phyloP scores from a whole-genome alignment of 2,329 filamentous ascomycete species.

The Fusarium nodosum region DNA sequence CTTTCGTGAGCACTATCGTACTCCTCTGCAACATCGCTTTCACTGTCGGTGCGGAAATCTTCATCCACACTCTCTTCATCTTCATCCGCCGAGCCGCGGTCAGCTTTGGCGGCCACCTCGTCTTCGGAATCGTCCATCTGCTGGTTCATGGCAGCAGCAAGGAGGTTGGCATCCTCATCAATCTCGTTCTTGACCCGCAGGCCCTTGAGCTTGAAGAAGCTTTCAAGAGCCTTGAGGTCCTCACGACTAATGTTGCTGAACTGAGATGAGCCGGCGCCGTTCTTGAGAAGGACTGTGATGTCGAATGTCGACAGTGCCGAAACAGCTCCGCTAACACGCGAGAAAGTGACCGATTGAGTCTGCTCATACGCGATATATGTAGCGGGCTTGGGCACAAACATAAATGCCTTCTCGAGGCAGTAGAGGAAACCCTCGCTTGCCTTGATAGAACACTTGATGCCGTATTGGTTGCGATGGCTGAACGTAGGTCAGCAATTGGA shows the following conservation, averaged over 20 bases:
- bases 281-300: slow-evolving; percentile 93
- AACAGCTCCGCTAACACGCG: slow-evolving; percentile 92
- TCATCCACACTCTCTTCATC: slow-evolving; percentile 96
- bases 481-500: slow-evolving; percentile 49
- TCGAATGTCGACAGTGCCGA: slow-evolving; percentile 97
- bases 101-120: slow-evolving; percentile 78
- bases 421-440: slow-evolving; percentile 98
- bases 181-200: slow-evolving; percentile 99
- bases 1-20: slow-evolving; percentile 94
- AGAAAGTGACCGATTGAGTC: slow-evolving; percentile 92
- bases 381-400: slow-evolving; percentile 98
- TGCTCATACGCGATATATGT: slow-evolving; percentile 98
- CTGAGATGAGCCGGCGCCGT: slow-evolving; percentile 86
- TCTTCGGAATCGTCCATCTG: slow-evolving; percentile 88
- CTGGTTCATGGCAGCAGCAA: slow-evolving; percentile 87
- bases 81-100: slow-evolving; percentile 93
- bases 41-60: slow-evolving; percentile 92
- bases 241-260: slow-evolving; percentile 99
- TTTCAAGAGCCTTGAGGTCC: slow-evolving; percentile 95
- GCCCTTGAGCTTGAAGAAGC: slow-evolving; percentile 96
- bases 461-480: slow-evolving; percentile 90
- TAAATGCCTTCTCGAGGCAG: slow-evolving; percentile 97
- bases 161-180: slow-evolving; percentile 86
- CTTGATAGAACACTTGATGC: slow-evolving; percentile 99
- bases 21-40: slow-evolving; percentile 96